Evolutionary conservation across 768 basidiomycete species (phyloP), one percentile per base, ranked within the genome.

Genomic region (Chalciporus pseudorubinellus): DNA sequence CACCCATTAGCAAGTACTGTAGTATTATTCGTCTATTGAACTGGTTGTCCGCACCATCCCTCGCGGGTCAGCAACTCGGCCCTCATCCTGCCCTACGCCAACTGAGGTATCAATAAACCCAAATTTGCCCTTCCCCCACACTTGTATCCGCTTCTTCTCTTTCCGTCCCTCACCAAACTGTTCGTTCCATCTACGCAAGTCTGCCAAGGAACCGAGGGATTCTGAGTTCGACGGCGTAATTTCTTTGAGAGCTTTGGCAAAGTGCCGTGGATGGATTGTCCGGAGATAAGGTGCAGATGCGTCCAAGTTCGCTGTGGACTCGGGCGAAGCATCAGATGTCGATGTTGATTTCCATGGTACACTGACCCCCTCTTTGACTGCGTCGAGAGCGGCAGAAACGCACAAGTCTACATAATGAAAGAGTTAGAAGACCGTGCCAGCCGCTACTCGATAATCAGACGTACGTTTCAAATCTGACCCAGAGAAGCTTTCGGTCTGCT

Each of bases 391-490:
- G 21, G 94, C 93, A 46, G 90, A 85, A 22, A 98, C 94, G 66
- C 93, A 95, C 19, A 97, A 71, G 70, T 98, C 94, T 97, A 60
- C 8, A 46, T 40, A 44, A 28, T 0, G 9, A 56, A 18, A 20
- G 50, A 33, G 24, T 61, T 31, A 56, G 52, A 45, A 55, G 52
- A 44, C 50, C 47, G 45, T 34, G 9, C 7, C 0, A 6, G 16
- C 19, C 6, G 39, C 33, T 22, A 31, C 51, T 43, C 34, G 31
- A 40, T 13, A 20, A 3, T 48, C 14, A 26, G 5, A 75, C 89
- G 64, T 52, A 95, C 94, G 92, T 70, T 95, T 97, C 52, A 98
- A 75, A 68, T 98, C 94, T 22, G 93, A 95, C 14, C 94, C 94
- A 50, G 94, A 98, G 69, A 93, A 98, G 46, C 80, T 83, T 48